phyloP scores from a whole-genome alignment of 768 basidiomycete species.

The Lepiota brunneoincarnata region DNA sequence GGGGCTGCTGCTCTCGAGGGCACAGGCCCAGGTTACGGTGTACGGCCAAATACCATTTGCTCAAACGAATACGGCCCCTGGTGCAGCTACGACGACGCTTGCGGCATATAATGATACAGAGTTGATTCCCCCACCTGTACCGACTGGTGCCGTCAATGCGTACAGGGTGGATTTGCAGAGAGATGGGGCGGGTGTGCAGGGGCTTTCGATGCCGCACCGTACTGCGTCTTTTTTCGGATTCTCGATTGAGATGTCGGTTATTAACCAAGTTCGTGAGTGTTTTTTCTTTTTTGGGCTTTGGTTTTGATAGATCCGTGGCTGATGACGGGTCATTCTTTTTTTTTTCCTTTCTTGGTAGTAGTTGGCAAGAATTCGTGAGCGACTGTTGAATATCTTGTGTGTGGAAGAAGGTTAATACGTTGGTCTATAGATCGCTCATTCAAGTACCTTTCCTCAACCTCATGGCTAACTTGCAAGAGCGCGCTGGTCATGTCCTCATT shows the following conservation, averaged over 20 bases:
- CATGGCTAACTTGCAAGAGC: constrained; percentile 61
- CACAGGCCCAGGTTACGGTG: constrained; percentile 23
- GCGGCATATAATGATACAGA: constrained; percentile 53
- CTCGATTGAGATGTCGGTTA: constrained; percentile 74
- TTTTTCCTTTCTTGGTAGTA: constrained; percentile 18
- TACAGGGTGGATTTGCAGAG: constrained; percentile 43
- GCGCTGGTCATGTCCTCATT: constrained; percentile 59
- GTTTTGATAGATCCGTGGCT: not conserved
- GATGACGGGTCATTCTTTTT: not conserved
- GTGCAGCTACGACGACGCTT: constrained; percentile 23
- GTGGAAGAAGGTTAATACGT: constrained; percentile 6
- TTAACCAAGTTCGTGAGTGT: constrained; percentile 57
- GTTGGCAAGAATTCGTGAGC: constrained; percentile 54
- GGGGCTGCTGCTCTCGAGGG: not conserved
- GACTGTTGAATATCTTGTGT: not conserved
- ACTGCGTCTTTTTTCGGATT: constrained; percentile 67
- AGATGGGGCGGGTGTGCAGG: constrained; percentile 27
- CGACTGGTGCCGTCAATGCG: constrained; percentile 37
- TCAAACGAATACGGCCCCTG: constrained; percentile 15
- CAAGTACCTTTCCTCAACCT: constrained; percentile 72
- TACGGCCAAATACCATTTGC: constrained; percentile 30
- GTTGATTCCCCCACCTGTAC: constrained; percentile 48
- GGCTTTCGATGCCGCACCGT: constrained; percentile 36
- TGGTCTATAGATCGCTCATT: constrained; percentile 38
- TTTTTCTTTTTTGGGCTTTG: constrained; percentile 13